Evolutionary conservation across 176 grass and related monocot genomes (phyloP), one percentile per base, ranked within the genome.

Genomic region (Saccharum officinarum): DNA sequence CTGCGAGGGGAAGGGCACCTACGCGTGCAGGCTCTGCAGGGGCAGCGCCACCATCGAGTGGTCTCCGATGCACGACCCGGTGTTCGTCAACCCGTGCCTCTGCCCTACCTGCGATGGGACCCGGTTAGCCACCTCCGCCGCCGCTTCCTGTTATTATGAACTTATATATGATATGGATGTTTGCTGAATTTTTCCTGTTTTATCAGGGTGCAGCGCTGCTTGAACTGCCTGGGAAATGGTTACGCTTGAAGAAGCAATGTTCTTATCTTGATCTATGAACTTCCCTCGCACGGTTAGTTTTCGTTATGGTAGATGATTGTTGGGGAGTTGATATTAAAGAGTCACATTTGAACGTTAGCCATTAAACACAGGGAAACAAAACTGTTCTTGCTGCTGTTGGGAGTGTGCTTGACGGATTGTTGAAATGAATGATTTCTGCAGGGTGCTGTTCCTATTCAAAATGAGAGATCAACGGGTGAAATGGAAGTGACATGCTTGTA

Each of bases 61-160:
- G 97, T 96, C 97, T 22, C 92, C 93, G 49, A 89, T 99, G 52
- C 84, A 92, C 79, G 97, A 92, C 77, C 97, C 97, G 41, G 89
- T 99, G 71, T 86, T 94, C 81, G 76, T 99, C 69, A 99, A 91
- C 70, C 91, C 89, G 5, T 99, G 93, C 79, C 79, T 99, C n/a
- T 99, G 97, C 88, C 93, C 97, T 68, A 94, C 97, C 61, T 98
- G 97, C 37, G 93, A 98, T 1, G 97, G 93, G 34, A 91, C 89
- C 45, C 94, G 86, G 97, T 95, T 79, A 57, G 44, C 17, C 36
- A 39, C 83, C 40, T 62, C 28, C 28, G 23, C 49, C 39, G 23
- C 11, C 42, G 3, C 1, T 88, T 85, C 17, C 67, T 68, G 63
- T 38, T 15, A 77, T 20, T 7, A 71, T 14, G 59, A n/a, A 59